Evolutionary conservation across 192 early-diverging fungal genomes (phyloP).

Genomic region (Mortierella claussenii): DNA sequence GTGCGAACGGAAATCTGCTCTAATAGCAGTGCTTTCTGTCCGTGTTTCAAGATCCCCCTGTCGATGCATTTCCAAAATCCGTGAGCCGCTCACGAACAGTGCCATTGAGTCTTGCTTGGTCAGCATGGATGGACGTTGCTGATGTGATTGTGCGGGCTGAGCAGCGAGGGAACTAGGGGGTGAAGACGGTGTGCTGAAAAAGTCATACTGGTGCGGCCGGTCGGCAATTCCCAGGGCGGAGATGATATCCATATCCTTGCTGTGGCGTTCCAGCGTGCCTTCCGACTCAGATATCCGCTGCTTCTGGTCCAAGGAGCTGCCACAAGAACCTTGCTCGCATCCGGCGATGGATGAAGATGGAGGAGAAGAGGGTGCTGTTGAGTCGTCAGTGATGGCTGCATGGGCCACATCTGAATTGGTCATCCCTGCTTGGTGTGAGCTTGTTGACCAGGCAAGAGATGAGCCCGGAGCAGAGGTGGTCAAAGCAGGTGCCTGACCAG

Average conservation of each 20-base stretch:
- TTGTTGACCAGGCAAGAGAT: constrained; percentile 14
- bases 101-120: constrained; percentile 18
- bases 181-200: constrained; percentile 10
- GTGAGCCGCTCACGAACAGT: constrained; percentile 4
- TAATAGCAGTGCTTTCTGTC: not conserved
- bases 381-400: not conserved
- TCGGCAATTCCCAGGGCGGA: constrained; percentile 44
- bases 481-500: too few relatives aligned
- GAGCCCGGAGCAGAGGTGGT: constrained; percentile 32
- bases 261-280: constrained; percentile 20
- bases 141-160: not conserved
- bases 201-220: constrained; percentile 16
- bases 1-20: constrained; percentile 5
- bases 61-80: not conserved
- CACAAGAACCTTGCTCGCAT: constrained; percentile 11
- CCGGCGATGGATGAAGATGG: not conserved
- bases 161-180: not conserved
- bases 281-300: not conserved
- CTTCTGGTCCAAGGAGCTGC: too few relatives aligned
- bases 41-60: constrained; percentile 22
- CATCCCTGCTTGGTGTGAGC: constrained; percentile 8
- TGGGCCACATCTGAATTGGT: constrained; percentile 23
- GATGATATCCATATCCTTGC: constrained; percentile 48
- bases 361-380: constrained; percentile 4
- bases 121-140: not conserved